Evolutionary conservation across 2,329 filamentous ascomycete species (phyloP).

Genomic region (Geoglossum cookeanum): DNA sequence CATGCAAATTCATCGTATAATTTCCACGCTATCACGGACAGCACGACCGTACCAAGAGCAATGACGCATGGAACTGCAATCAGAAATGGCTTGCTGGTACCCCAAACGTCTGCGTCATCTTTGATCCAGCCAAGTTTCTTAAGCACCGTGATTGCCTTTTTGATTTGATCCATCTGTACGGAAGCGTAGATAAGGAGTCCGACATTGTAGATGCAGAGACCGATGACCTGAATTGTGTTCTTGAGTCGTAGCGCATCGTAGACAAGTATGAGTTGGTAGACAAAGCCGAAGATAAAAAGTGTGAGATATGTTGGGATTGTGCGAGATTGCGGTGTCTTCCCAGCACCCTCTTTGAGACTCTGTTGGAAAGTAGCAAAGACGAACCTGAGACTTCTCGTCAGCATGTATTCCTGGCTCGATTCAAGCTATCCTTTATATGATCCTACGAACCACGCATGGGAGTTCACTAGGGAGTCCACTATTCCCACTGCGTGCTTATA

Average conservation of each 20-base stretch:
- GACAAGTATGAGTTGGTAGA: conserved; percentile 77
- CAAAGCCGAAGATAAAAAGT: conserved; percentile 90
- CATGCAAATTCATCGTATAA: conserved; percentile 97
- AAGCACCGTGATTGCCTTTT: conserved; percentile 46
- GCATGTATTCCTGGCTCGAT: not conserved
- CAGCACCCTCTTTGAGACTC: conserved; percentile 27
- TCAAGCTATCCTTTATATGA: not conserved
- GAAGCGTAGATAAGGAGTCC: conserved; percentile 83
- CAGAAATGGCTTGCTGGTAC: conserved; percentile 51
- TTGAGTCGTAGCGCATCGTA: conserved; percentile 89
- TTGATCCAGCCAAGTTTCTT: conserved; percentile 26
- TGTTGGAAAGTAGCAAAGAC: conserved; percentile 75
- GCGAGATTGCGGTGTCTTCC: conserved; percentile 25
- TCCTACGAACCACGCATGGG: not conserved
- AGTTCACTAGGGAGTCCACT: not conserved
- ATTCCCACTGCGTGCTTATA: not conserved
- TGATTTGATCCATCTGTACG: conserved; percentile 82
- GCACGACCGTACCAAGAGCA: conserved; percentile 49
- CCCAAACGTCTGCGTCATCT: conserved; percentile 37
- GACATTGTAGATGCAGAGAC: conserved; percentile 79
- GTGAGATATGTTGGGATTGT: conserved; percentile 90
- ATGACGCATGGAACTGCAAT: conserved; percentile 75
- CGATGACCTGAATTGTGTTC: conserved; percentile 97
- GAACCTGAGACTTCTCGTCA: conserved; percentile 37
- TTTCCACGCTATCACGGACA: conserved; percentile 75